phyloP scores from a whole-genome alignment of 257 asterid species.

The Petunia axillaris region DNA sequence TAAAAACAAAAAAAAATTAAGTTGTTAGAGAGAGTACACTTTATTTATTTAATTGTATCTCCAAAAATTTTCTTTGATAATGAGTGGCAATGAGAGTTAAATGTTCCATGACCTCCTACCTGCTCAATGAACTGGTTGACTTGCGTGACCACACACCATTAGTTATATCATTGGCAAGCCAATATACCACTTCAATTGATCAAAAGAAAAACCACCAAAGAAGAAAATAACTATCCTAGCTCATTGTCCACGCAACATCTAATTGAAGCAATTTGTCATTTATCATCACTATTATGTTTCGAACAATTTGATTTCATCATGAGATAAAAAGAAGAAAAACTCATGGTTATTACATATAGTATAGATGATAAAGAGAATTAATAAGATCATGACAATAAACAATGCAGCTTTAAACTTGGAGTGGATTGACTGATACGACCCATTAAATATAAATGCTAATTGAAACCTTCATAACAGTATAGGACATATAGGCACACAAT shows the following conservation, averaged over 20 bases:
- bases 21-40: too few species aligned
- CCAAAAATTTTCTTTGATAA: too few species aligned
- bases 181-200: neutral
- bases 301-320: neutral
- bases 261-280: neutral
- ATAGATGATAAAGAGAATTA: neutral
- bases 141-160: too few species aligned
- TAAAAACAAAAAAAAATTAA: too few species aligned
- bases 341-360: neutral
- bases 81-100: too few species aligned
- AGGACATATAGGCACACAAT: too few species aligned
- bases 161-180: neutral
- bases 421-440: too few species aligned
- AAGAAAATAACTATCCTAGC: neutral
- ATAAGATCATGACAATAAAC: neutral
- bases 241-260: neutral
- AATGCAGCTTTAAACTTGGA: neutral
- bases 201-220: neutral
- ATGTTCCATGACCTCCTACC: too few species aligned
- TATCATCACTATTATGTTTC: neutral
- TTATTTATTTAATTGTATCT: too few species aligned
- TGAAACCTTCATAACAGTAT: too few species aligned
- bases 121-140: too few species aligned
- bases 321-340: neutral
- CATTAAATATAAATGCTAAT: too few species aligned